Evolutionary conservation across 148 eudicot genomes (phyloP).

Genomic region (Nyssa sinensis): DNA sequence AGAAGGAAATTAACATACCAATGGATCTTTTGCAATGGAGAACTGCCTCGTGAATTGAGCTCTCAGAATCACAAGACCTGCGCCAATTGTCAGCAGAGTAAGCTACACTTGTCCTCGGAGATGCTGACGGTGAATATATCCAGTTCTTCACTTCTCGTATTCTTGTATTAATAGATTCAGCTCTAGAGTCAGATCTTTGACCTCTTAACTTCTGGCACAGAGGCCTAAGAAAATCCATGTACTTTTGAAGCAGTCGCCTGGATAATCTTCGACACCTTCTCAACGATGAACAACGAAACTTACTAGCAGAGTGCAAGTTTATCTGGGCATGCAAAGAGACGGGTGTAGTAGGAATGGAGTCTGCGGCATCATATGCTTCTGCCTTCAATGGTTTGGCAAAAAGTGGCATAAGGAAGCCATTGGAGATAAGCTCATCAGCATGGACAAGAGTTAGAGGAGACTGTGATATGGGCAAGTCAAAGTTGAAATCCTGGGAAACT

Average conservation of each 20-base stretch:
- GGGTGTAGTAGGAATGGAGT: slow-evolving; percentile 22
- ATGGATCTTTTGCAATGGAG: slow-evolving; percentile 85
- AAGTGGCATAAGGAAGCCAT: slow-evolving; percentile 58
- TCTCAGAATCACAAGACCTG: slow-evolving; percentile 78
- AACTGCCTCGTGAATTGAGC: slow-evolving; percentile 89
- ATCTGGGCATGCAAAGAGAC: slow-evolving; percentile 14
- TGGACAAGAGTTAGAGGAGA: slow-evolving; percentile 41
- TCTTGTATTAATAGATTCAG: slow-evolving; percentile 24
- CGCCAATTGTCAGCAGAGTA: slow-evolving; percentile 55
- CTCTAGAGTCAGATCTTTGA: slow-evolving; percentile 29
- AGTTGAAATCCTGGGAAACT: slow-evolving; percentile 46
- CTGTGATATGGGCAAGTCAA: slow-evolving; percentile 45
- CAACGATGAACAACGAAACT: slow-evolving; percentile 46
- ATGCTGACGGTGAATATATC: slow-evolving; percentile 35
- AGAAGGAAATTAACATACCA: slow-evolving; percentile 30
- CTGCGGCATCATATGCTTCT: slow-evolving; percentile 24
- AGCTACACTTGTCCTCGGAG: slow-evolving; percentile 59
- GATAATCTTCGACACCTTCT: slow-evolving; percentile 65
- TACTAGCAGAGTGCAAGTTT: slow-evolving; percentile 21
- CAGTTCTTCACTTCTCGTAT: slow-evolving; percentile 19
- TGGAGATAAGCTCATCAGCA: slow-evolving; percentile 72
- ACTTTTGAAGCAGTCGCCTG: slow-evolving; percentile 48
- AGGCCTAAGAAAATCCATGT: slow-evolving; percentile 48
- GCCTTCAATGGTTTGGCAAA: slow-evolving; percentile 31
- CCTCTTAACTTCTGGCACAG: slow-evolving; percentile 47